Base-by-base conservation (phyloP, 2,329 filamentous ascomycete genomes). In the Penicillium sp. region DNA sequence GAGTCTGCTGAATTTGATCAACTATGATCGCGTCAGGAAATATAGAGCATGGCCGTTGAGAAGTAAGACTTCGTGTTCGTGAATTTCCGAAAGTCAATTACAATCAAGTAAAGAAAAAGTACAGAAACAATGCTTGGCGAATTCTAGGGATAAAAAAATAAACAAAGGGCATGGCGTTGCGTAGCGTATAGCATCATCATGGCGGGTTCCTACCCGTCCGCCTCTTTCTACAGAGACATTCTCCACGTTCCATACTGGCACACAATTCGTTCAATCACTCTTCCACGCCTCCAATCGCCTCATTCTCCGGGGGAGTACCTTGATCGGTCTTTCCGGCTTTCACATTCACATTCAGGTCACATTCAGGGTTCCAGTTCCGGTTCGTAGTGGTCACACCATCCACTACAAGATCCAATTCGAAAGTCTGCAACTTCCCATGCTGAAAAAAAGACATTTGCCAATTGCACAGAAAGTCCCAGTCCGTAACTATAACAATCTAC, bases 181-280 rank as follows among this genome's bases (percentile, higher is more conserved):
- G 44, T 63, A 55, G 59, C 61, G 54, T 63, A 60, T 62, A 61
- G 56, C 59, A 58, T 63, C 58, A 59, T 63, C 54, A 63, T 51
- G 48, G 51, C 49, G 51, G 49, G 33, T 48, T 49, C 46, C 51
- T 55, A 53, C 47, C 29, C 54, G 15, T 49, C 61, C 56, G 52
- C 61, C 40, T 52, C 51, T 61, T 63, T 62, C 60, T 62, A 63
- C 55, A 61, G 27, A 41, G 23, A 49, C 29, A 27, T 27, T 29
- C n/a, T 21, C 17, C 13, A 20, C 6, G 15, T 36, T 20, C 33
- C 36, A 40, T 37, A 23, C 34, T 37, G 20, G 13, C 20, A 34
- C 26, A 23, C 46, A 40, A 42, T 34, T 42, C 26, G n/a, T 23
- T 23, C 41, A 17, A 15, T 13, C 7, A 7, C 6, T 15, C 18